Evolutionary conservation across 2,329 filamentous ascomycete species (phyloP), one percentile per base, ranked within the genome.

Genomic region (Xylaria sp.): DNA sequence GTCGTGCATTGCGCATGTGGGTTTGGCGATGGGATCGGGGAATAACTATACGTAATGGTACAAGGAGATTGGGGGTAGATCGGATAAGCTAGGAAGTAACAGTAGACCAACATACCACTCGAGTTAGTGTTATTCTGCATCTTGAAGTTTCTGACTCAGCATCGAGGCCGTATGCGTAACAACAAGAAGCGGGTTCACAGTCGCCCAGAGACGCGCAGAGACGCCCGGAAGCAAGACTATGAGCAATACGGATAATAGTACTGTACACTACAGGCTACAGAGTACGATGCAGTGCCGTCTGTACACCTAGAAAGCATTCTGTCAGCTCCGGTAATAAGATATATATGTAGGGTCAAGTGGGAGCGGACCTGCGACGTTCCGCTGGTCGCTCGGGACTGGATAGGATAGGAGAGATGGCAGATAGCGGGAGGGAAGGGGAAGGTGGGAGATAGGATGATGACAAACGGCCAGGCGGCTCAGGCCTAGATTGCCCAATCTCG

Each of bases 131-230:
- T 73, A 60, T 74, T 73, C 73, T 77, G 73, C 77, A 77, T 78
- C 66, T 71, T 74, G 63, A 44, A 37, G 64, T 60, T 60, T 77
- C 74, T 78, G 76, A 78, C 72, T 78, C 76, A 78, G 77, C 77
- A 78, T 72, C 69, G 54, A 70, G 67, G 46, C 50, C 56, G 25
- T n/a, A n/a, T n/a, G n/a, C n/a, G n/a, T 41, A 25, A 18, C n/a
- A 18, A 39, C 51, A 46, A 10, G 46, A 55, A 55, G 32, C 18
- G 41, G 41, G 18, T 46, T 13, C 15, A 18, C 13, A 18, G 41
- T 18, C 15, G 15, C 15, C 18, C 15, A 46, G 41, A 46, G 41
- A 18, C 15, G 15, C 32, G 7, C 46, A 50, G 20, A 25, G 46
- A 3, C 8, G 46, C 23, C 15, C 25, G 23, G 50, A 32, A 32